Evolutionary conservation across 305 asterid species (phyloP), one percentile per base, ranked within the genome.

Genomic region (Plantago coronopus): DNA sequence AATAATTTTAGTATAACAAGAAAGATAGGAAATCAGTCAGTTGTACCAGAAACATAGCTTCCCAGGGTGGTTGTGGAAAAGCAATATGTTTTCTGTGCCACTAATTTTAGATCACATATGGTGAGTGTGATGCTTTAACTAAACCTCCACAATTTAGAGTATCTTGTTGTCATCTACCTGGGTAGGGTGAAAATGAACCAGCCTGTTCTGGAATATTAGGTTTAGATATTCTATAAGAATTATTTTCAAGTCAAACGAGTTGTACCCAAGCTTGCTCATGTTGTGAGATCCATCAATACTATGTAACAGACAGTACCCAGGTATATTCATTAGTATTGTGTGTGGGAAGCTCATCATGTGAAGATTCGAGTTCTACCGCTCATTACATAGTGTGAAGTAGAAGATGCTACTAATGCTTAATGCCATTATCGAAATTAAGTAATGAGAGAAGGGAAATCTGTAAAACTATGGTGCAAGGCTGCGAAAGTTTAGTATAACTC

Each of bases 71-170:
- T 54, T 54, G 38, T 20, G 57, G n/a, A 51, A 29, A 22, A 3
- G 16, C 22, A 19, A 2, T 31, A 50, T 22, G 13, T 22, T 34
- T 22, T 20, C 57, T 13, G 17, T 53, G 58, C 29, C 17, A n/a
- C 6, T 53, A 25, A 51, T 21, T 51, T 19, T 14, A 53, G 5
- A 54, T 13, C 27, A 25, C 16, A 7, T 27, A n/a, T 27, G 59
- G 8, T 15, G 59, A 27, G 27, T 25, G 59, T 54, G 59, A 54
- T 54, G 59, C 21, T 7, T 54, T 54, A 54, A 54, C 43, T 25
- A 54, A 54, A 27, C 59, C 59, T 38, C 43, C 27, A 19, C 43
- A 25, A 15, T 23, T 38, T 53, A 19, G 37, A 5, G n/a, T 15
- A 53, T 25, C 58, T 53, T 53, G 21, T 20, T 25, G 58, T 51